These are phyloP conservation scores for Fusarium avenaceum DNA, from an alignment of 2,329 filamentous ascomycete genomes.

Conservation along the genomic window DNA sequence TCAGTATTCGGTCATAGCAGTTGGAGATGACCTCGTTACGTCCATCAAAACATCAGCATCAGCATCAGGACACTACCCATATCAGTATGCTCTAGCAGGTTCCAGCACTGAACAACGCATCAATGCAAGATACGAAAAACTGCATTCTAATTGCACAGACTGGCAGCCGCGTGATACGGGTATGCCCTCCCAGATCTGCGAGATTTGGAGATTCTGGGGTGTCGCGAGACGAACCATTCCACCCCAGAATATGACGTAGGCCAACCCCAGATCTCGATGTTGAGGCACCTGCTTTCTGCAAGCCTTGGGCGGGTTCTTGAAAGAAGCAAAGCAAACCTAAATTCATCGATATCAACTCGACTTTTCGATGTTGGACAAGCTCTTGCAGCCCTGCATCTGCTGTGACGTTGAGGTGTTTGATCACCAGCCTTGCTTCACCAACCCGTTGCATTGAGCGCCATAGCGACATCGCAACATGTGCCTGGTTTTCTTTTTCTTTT, in stretches of 20 bases:
- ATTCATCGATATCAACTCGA: slow-evolving; percentile 28
- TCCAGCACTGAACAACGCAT: slow-evolving; percentile 12
- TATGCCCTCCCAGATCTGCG: slow-evolving; percentile 12
- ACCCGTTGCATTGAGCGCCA: slow-evolving; percentile 9
- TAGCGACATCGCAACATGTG: slow-evolving; percentile 26
- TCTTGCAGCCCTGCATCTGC: slow-evolving; percentile 33
- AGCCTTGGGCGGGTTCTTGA: background rate
- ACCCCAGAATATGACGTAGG: slow-evolving; percentile 47
- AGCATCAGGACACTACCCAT: background rate
- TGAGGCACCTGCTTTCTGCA: background rate
- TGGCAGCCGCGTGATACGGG: slow-evolving; percentile 24
- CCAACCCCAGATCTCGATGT: slow-evolving; percentile 43
- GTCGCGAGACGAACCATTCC: slow-evolving; percentile 21
- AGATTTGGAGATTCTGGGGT: slow-evolving; percentile 34
- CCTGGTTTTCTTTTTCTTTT: slow-evolving; percentile 17
- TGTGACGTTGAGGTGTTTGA: slow-evolving; percentile 36
- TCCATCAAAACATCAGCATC: background rate
- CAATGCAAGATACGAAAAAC: background rate
- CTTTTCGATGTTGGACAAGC: slow-evolving; percentile 16
- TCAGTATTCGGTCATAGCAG: slow-evolving; percentile 23
- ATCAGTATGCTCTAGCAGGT: slow-evolving; percentile 2
- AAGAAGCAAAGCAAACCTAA: slow-evolving; percentile 11
- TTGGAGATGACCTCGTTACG: slow-evolving; percentile 9
- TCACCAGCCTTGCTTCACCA: slow-evolving; percentile 24
- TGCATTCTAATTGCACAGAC: slow-evolving; percentile 2